Conservation (phyloP, 139 green algal genomes). For the Dunaliella sp. region DNA sequence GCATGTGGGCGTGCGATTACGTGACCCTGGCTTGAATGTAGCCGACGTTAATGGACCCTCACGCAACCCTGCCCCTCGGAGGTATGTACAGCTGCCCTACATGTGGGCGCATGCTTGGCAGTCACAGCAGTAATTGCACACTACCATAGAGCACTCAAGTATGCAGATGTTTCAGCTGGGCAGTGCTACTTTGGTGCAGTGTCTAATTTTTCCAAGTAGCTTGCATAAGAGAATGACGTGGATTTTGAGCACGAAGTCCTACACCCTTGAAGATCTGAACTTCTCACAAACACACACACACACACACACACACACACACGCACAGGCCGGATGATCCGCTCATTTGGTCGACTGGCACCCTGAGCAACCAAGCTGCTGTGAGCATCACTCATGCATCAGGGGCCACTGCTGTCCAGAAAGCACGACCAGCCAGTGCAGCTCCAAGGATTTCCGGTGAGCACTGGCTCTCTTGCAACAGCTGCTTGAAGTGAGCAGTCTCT, state of each 20-base stretch:
- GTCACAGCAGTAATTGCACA: too few species aligned
- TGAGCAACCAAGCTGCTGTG: neutral
- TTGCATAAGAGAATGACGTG: too few species aligned
- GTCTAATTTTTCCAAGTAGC: too few species aligned
- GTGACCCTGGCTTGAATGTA: constrained; percentile 33
- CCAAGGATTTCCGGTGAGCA: too few species aligned
- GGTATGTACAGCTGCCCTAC: too few species aligned
- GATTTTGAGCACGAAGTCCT: neutral
- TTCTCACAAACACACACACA: constrained; percentile 21
- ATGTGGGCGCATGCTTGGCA: too few species aligned
- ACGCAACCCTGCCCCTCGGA: neutral
- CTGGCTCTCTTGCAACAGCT: too few species aligned
- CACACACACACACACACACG: constrained; percentile 18
- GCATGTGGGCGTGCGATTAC: constrained; percentile 26
- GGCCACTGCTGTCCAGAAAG: neutral
- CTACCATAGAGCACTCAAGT: too few species aligned
- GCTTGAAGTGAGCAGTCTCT: too few species aligned
- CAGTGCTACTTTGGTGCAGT: too few species aligned
- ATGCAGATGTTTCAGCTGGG: too few species aligned
- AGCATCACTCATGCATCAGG: neutral
- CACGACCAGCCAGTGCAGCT: neutral
- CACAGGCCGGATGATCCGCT: neutral
- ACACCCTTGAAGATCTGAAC: too few species aligned
- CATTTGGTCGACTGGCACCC: neutral
- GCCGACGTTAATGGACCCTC: neutral